A percentile compares a stretch with the other conserved stretches of the same genome.
Conservation (phyloP, 2,329 filamentous ascomycete species). For the Phialemonium atrogriseum region DNA sequence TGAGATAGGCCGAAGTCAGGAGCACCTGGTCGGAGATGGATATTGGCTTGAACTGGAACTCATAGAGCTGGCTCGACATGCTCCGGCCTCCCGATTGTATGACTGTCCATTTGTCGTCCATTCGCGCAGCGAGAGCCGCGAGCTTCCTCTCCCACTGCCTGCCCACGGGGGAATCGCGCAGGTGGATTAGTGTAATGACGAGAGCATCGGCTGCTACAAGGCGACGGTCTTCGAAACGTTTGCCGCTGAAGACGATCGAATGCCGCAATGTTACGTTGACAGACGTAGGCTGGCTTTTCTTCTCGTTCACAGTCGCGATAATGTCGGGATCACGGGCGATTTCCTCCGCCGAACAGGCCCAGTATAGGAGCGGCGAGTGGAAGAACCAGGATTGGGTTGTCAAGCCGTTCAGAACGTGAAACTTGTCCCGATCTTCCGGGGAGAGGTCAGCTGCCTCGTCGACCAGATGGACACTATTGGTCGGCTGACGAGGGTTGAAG, state of each 20-base stretch:
- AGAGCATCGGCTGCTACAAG: constrained; percentile 68
- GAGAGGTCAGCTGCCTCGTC: constrained; percentile 29
- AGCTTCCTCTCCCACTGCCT: constrained; percentile 57
- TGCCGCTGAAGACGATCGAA: constrained; percentile 77
- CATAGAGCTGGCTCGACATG: constrained; percentile 55
- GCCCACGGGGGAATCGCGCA: constrained; percentile 54
- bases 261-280: constrained; percentile 69
- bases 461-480: constrained; percentile 17
- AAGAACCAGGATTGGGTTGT: constrained; percentile 65
- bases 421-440: constrained; percentile 39
- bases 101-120: constrained; percentile 51
- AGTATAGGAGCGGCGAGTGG: constrained; percentile 77
- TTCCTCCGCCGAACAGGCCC: constrained; percentile 55
- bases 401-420: constrained; percentile 52
- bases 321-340: constrained; percentile 56
- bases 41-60: constrained; percentile 71
- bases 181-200: constrained; percentile 69
- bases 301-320: constrained; percentile 60
- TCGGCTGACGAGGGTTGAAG: constrained; percentile 39
- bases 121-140: constrained; percentile 38
- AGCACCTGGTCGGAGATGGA: constrained; percentile 57
- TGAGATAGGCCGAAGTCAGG: constrained; percentile 55
- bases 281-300: constrained; percentile 51
- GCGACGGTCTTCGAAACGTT: constrained; percentile 59
- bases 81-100: constrained; percentile 52